A percentile compares a stretch with the other conserved stretches of the same genome.
phyloP scores from a whole-genome alignment of 768 basidiomycete species.

The Antrodiella citrinella region DNA sequence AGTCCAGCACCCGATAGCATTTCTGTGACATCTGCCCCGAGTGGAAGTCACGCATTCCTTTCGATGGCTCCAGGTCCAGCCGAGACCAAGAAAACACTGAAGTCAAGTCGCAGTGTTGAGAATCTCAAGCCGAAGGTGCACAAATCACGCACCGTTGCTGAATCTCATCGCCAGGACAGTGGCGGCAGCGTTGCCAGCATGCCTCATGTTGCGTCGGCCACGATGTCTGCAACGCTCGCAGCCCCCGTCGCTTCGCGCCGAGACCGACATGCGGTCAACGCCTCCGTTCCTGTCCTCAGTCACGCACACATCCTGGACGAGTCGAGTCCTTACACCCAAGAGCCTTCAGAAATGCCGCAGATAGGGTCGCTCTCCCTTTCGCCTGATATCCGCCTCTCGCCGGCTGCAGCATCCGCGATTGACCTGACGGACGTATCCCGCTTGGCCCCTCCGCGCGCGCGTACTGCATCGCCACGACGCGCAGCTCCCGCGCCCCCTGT shows the following conservation, averaged over 20 bases:
- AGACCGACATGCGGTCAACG: conserved; percentile 14
- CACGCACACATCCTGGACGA: conserved; percentile 9
- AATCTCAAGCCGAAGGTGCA: conserved; percentile 36
- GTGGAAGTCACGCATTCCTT: conserved; percentile 7
- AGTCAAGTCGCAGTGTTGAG: conserved; percentile 62
- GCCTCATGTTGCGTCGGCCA: conserved; percentile 16
- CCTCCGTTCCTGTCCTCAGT: conserved; percentile 2
- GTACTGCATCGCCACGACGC: too few relatives aligned
- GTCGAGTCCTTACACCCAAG: conserved; percentile 7
- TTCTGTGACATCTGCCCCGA: conserved; percentile 29
- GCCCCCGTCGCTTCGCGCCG: conserved; percentile 7
- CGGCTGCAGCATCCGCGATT: too few relatives aligned
- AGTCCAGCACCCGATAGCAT: conserved; percentile 38
- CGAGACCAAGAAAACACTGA: conserved; percentile 36
- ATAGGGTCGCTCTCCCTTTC: too few relatives aligned
- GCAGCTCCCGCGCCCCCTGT: too few relatives aligned
- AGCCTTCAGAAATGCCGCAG: too few relatives aligned
- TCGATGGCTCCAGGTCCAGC: conserved; percentile 7
- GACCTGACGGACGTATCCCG: too few relatives aligned
- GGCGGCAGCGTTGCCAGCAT: conserved; percentile 18
- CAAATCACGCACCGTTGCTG: conserved; percentile 31
- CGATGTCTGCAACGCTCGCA: conserved; percentile 4
- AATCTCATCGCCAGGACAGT: conserved; percentile 16
- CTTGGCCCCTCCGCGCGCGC: too few relatives aligned
- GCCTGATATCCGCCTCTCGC: too few relatives aligned